phyloP scores from a whole-genome alignment of 2,329 filamentous ascomycete genomes.

The Fusarium haematococcum region DNA sequence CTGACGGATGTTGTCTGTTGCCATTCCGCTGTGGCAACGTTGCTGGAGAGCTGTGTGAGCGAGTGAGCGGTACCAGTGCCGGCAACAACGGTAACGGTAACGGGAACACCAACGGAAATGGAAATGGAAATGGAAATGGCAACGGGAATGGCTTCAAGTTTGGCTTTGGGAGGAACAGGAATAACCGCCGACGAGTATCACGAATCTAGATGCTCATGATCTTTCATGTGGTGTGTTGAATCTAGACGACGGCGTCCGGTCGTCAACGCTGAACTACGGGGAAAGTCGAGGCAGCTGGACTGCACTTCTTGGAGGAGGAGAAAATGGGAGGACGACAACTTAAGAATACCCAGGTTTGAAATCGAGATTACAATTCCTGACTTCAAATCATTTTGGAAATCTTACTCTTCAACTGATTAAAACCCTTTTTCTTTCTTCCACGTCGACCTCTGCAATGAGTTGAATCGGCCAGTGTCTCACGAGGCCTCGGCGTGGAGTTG shows the following conservation, averaged over 20 bases:
- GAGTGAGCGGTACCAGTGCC: not conserved
- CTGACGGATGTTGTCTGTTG: conserved; percentile 12
- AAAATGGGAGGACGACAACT: no score
- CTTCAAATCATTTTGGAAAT: no score
- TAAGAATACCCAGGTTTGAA: no score
- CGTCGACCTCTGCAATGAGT: no score
- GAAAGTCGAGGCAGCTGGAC: no score
- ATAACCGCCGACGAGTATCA: not conserved
- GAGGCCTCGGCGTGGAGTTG: no score
- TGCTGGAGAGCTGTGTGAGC: conserved; percentile 10
- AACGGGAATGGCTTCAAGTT: not conserved
- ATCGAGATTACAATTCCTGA: no score
- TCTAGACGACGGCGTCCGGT: not conserved
- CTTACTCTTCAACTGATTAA: no score
- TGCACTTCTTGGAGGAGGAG: no score
- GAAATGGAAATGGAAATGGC: not conserved
- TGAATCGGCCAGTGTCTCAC: no score
- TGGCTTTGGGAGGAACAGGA: not conserved
- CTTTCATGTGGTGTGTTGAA: not conserved
- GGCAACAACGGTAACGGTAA: not conserved
- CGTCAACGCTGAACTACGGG: no score
- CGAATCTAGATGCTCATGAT: not conserved
- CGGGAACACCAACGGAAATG: not conserved
- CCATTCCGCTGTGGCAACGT: conserved; percentile 13
- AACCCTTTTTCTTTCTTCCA: no score